These are phyloP conservation scores for Simplicillium aogashimaense DNA, from an alignment of 2,329 filamentous ascomycete species.

Conservation along the genomic window DNA sequence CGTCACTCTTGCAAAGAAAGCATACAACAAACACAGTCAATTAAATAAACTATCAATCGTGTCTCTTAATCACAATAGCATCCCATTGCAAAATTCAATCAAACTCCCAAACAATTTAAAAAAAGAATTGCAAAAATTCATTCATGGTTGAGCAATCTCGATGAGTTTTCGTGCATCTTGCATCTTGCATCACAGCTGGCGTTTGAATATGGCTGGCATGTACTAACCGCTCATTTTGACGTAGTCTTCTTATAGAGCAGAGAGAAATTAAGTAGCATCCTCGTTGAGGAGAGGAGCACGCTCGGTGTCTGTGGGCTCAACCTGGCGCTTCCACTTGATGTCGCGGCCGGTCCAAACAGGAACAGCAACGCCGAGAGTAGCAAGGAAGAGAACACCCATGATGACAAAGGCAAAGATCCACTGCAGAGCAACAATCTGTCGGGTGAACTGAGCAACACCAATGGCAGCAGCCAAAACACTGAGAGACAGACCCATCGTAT, in stretches of 20 bases:
- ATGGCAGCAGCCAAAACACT: constrained; percentile 65
- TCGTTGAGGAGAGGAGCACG: constrained; percentile 52
- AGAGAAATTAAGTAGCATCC: constrained; percentile 8
- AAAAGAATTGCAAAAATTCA: no score
- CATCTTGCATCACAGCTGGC: neutral
- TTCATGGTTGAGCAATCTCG: no score
- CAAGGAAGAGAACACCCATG: constrained; percentile 63
- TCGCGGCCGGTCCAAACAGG: constrained; percentile 54
- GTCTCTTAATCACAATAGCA: no score
- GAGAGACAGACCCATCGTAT: constrained; percentile 71
- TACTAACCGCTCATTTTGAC: no score
- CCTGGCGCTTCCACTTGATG: constrained; percentile 34
- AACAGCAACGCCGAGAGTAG: constrained; percentile 54
- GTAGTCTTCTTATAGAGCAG: no score
- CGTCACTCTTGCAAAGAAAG: no score
- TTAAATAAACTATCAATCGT: no score
- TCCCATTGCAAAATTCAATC: no score
- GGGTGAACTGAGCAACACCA: constrained; percentile 66
- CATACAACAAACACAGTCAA: no score
- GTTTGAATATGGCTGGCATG: no score
- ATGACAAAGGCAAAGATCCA: constrained; percentile 90
- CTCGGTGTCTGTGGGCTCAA: constrained; percentile 38
- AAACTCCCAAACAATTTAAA: no score
- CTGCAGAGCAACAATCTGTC: constrained; percentile 67
- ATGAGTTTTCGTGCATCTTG: no score